Conservation (phyloP, 345 rosid species). For the thale cress (Arabidopsis thaliana) region DNA sequence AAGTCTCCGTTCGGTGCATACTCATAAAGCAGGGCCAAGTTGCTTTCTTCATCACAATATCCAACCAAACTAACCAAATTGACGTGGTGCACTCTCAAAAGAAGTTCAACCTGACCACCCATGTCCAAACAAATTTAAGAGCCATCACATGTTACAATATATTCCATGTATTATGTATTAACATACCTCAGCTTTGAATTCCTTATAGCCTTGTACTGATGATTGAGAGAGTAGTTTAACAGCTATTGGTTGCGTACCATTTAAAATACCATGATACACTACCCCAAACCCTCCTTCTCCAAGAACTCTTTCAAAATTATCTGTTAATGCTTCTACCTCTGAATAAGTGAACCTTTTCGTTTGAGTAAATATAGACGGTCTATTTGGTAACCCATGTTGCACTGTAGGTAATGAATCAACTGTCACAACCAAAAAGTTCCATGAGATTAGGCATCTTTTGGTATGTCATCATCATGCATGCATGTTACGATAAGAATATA, state of each 20-base stretch:
- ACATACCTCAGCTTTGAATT: slow-evolving; percentile 47
- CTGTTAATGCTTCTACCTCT: slow-evolving; percentile 36
- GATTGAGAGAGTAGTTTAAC: slow-evolving; percentile 35
- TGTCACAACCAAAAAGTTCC: not conserved
- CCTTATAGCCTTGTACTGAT: slow-evolving; percentile 37
- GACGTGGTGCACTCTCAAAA: slow-evolving; percentile 47
- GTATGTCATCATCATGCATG: not conserved
- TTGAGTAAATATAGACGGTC: not conserved
- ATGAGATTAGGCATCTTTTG: not conserved
- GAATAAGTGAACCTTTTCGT: slow-evolving; percentile 28
- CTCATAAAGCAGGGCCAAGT: slow-evolving; percentile 47
- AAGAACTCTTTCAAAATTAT: slow-evolving; percentile 42
- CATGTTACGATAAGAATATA: not conserved
- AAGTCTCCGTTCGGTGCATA: slow-evolving; percentile 40
- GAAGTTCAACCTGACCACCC: slow-evolving; percentile 17
- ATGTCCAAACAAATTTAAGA: not conserved
- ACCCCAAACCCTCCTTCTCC: slow-evolving; percentile 52
- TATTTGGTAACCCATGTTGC: slow-evolving; percentile 14
- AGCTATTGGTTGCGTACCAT: slow-evolving; percentile 32
- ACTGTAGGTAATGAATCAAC: not conserved
- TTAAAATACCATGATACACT: slow-evolving; percentile 45
- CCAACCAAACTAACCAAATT: slow-evolving; percentile 46
- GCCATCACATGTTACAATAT: not conserved
- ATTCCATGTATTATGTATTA: not conserved
- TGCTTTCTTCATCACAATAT: slow-evolving; percentile 37